phyloP scores from a whole-genome alignment of 129 eudicot genomes.

The Rutidosis leptorrhynchoides region DNA sequence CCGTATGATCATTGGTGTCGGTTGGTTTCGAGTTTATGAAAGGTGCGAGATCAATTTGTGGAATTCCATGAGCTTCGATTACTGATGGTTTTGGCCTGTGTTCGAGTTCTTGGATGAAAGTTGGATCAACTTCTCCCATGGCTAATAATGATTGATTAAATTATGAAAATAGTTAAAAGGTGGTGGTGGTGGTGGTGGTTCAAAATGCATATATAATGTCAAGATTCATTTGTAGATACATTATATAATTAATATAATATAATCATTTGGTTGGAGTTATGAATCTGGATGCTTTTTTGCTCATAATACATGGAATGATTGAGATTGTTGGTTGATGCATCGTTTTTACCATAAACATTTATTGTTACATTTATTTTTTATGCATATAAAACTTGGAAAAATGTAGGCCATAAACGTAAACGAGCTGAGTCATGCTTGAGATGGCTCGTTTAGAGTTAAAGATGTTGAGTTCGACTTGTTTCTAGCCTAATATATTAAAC shows the following conservation, averaged over 20 bases:
- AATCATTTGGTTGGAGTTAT: neutral
- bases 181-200: conserved; percentile 8
- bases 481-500: no score
- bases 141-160: neutral
- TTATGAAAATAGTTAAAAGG: conserved; percentile 3
- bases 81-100: conserved; percentile 69
- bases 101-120: conserved; percentile 57
- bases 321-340: neutral
- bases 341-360: neutral
- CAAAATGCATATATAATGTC: neutral
- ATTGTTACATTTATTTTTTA: neutral
- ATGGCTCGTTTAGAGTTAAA: no score
- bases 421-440: no score
- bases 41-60: conserved; percentile 50
- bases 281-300: conserved; percentile 10
- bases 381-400: neutral
- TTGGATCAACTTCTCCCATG: conserved; percentile 50
- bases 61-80: conserved; percentile 52
- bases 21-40: conserved; percentile 8
- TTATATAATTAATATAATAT: no score
- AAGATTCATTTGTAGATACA: neutral
- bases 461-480: no score
- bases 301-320: neutral
- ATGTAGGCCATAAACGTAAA: no score
- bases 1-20: neutral